Percentiles rank a stretch among this genome's conserved stretches.
Evolutionary conservation across 2,329 filamentous ascomycete species (phyloP).

Genomic region (Cladosporium sp.): DNA sequence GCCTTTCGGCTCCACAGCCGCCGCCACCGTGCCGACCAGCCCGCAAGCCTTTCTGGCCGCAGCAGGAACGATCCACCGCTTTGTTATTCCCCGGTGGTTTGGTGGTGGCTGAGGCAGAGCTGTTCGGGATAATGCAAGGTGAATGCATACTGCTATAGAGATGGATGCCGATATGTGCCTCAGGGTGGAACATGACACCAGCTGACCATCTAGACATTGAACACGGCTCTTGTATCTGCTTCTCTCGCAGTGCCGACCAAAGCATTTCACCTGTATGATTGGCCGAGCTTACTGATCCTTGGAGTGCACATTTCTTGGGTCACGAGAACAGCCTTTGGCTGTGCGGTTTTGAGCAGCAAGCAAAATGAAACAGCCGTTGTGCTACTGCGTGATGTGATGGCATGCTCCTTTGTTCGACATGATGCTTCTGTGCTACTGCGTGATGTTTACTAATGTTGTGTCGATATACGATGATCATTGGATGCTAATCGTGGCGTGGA

Average conservation of each 20-base stretch:
- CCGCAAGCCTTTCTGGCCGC: not conserved
- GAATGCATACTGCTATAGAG: not conserved
- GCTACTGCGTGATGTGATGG: not conserved
- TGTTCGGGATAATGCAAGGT: not conserved
- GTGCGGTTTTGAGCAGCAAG: not conserved
- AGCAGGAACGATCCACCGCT: not conserved
- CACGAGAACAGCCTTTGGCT: not conserved
- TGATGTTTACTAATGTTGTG: not conserved
- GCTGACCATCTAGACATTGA: not conserved
- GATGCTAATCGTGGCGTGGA: not conserved
- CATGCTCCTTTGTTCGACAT: slow-evolving; percentile 5
- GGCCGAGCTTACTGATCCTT: not conserved
- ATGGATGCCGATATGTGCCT: not conserved
- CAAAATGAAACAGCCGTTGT: not conserved
- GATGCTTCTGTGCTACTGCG: not conserved
- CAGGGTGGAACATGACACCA: not conserved
- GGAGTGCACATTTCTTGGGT: not conserved
- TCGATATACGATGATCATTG: not conserved
- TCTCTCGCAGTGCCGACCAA: not conserved
- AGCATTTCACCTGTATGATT: not conserved
- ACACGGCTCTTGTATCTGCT: not conserved
- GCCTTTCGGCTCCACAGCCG: slow-evolving; percentile 12
- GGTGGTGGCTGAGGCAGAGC: not conserved
- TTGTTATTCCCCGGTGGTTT: not conserved
- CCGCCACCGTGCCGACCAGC: slow-evolving; percentile 7